phyloP scores from a whole-genome alignment of 257 asterid species.

The Dorcoceras hygrometricum region DNA sequence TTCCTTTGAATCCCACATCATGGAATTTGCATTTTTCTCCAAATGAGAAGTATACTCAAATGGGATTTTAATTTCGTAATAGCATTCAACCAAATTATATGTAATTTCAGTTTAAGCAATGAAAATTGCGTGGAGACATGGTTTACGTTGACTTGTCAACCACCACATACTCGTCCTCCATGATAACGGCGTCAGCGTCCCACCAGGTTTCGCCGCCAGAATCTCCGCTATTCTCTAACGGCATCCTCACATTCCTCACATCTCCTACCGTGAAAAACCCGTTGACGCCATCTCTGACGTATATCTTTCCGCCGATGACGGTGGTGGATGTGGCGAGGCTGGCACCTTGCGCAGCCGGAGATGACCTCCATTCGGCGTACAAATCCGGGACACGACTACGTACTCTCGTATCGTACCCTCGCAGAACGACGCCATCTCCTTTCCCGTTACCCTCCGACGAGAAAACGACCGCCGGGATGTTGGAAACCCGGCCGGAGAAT shows the following conservation, averaged over 20 bases:
- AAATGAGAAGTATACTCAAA: not conserved
- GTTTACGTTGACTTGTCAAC: not conserved
- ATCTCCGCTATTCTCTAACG: constrained; percentile 46
- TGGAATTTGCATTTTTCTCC: too few relatives aligned
- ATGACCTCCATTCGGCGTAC: constrained; percentile 56
- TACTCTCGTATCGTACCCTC: constrained; percentile 69
- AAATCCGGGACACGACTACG: constrained; percentile 47
- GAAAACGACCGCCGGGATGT: constrained; percentile 38
- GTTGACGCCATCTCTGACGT: constrained; percentile 54
- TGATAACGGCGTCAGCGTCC: constrained; percentile 75
- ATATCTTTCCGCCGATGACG: constrained; percentile 42
- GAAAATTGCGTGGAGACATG: not conserved
- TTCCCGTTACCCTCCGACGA: constrained; percentile 40
- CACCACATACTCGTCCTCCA: constrained; percentile 36
- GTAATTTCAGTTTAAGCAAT: not conserved
- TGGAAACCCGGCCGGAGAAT: constrained; percentile 23
- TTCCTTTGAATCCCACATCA: not conserved
- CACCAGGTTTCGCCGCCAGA: constrained; percentile 62
- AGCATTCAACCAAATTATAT: too few relatives aligned
- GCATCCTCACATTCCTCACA: constrained; percentile 56
- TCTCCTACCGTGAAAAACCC: constrained; percentile 78
- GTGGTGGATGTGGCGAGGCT: constrained; percentile 26
- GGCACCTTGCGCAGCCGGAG: constrained; percentile 24
- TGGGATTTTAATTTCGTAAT: not conserved
- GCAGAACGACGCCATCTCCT: constrained; percentile 45